A percentile compares a stretch with the other conserved stretches of the same genome.
These are phyloP conservation scores for Neurospora sp. DNA, from an alignment of 495 filamentous ascomycete species.

Conservation along the genomic window DNA sequence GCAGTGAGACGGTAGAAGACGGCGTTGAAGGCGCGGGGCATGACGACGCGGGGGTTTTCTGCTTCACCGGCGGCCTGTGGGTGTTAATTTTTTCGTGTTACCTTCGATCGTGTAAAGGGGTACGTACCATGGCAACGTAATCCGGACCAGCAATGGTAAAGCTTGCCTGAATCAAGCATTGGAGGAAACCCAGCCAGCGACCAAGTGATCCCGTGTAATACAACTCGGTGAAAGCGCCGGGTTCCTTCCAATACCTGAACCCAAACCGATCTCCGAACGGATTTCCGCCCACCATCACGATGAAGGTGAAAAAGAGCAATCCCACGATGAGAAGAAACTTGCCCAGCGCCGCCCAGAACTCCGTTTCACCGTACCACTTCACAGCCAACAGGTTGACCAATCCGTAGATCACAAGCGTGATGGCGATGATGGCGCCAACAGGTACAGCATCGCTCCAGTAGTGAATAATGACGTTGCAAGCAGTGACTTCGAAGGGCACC, in stretches of 20 bases:
- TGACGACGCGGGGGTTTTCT: slow-evolving; percentile 53
- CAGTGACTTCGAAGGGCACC: slow-evolving; percentile 63
- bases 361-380: slow-evolving; percentile 49
- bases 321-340: slow-evolving; percentile 61
- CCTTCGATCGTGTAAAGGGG: background rate
- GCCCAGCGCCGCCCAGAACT: slow-evolving; percentile 55
- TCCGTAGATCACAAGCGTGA: slow-evolving; percentile 51
- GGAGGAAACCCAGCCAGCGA: slow-evolving; percentile 62
- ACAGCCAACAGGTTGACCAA: slow-evolving; percentile 52
- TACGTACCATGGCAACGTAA: slow-evolving; percentile 56
- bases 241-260: slow-evolving; percentile 65
- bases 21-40: slow-evolving; percentile 65
- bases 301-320: slow-evolving; percentile 59
- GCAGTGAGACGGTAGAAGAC: slow-evolving; percentile 65
- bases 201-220: slow-evolving; percentile 50
- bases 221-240: slow-evolving; percentile 58
- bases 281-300: slow-evolving; percentile 69
- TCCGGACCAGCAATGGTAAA: slow-evolving; percentile 78
- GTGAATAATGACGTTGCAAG: slow-evolving; percentile 56
- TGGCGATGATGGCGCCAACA: slow-evolving; percentile 50
- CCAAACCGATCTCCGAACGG: slow-evolving; percentile 58
- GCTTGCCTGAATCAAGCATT: slow-evolving; percentile 61
- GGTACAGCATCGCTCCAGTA: slow-evolving; percentile 61
- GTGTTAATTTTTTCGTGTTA: background rate
- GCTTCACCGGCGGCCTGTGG: slow-evolving; percentile 54